phyloP scores from a whole-genome alignment of 2,329 filamentous ascomycete genomes.

The Simplicillium sp. region DNA sequence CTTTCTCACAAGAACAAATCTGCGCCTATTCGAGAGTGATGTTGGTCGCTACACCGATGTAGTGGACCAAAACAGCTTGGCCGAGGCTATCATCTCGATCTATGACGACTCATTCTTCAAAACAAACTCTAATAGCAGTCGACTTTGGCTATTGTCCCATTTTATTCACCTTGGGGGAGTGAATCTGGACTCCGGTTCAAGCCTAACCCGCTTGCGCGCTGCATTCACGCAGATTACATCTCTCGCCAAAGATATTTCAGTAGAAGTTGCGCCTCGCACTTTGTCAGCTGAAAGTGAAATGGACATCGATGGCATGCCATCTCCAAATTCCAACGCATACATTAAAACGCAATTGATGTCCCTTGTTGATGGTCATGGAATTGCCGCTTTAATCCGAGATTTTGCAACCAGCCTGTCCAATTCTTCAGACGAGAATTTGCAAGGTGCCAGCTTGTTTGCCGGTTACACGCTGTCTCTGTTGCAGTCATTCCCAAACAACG shows the following conservation, averaged over 20 bases:
- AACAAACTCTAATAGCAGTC: constrained; percentile 25
- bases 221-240: constrained; percentile 44
- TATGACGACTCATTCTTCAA: constrained; percentile 17
- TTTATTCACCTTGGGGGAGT: constrained; percentile 49
- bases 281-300: constrained; percentile 11
- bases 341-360: constrained; percentile 57
- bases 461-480: constrained; percentile 81
- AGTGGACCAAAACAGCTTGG: constrained; percentile 30
- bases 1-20: constrained; percentile 25
- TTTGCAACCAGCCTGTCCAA: constrained; percentile 20
- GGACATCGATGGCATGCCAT: constrained; percentile 18
- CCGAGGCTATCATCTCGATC: constrained; percentile 27
- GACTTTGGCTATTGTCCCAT: constrained; percentile 58
- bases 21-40: constrained; percentile 31
- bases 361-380: constrained; percentile 66
- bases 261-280: constrained; percentile 22
- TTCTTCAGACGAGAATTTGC: constrained; percentile 20
- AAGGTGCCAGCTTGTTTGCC: constrained; percentile 57
- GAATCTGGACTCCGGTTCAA: constrained; percentile 21
- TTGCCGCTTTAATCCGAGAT: constrained; percentile 38
- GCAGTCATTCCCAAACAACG: constrained; percentile 70
- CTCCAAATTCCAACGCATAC: constrained; percentile 43
- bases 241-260: constrained; percentile 40
- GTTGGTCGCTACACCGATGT: constrained; percentile 22
- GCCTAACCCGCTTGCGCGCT: constrained; percentile 36